These are phyloP conservation scores for Pleurotus tuoliensis DNA, from an alignment of 768 basidiomycete species.

Conservation along the genomic window DNA sequence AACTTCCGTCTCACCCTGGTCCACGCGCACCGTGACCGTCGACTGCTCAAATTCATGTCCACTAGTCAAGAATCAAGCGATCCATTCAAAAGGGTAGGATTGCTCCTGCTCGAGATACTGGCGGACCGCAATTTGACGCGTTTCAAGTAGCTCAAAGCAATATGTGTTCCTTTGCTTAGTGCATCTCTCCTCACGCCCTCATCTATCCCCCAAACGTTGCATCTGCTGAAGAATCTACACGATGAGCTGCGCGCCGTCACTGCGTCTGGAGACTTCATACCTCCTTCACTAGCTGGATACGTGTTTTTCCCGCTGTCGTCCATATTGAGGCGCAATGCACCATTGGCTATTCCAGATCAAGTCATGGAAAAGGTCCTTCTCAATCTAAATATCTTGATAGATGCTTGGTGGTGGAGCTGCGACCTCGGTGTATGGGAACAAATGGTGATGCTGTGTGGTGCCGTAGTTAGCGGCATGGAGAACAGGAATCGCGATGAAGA, in stretches of 20 bases:
- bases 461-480: conserved; percentile 61
- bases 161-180: conserved; percentile 80
- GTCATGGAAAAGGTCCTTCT: conserved; percentile 71
- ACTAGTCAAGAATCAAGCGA: background rate
- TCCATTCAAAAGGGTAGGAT: conserved; percentile 4
- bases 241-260: conserved; percentile 41
- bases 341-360: conserved; percentile 69
- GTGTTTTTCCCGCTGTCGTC: conserved; percentile 84
- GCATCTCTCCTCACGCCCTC: conserved; percentile 59
- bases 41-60: background rate
- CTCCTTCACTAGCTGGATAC: conserved; percentile 70
- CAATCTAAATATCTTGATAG: conserved; percentile 53
- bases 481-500: conserved; percentile 80
- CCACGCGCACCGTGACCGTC: background rate
- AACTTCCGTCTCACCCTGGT: background rate
- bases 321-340: conserved; percentile 73
- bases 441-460: conserved; percentile 71
- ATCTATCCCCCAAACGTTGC: conserved; percentile 42
- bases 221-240: conserved; percentile 53
- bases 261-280: conserved; percentile 34
- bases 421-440: conserved; percentile 79
- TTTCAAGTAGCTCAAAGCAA: conserved; percentile 49
- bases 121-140: background rate
- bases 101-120: background rate
- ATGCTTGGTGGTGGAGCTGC: conserved; percentile 84